These are phyloP conservation scores for Ophiostoma himal-ulmi DNA, from an alignment of 2,329 filamentous ascomycete species.

Conservation along the genomic window DNA sequence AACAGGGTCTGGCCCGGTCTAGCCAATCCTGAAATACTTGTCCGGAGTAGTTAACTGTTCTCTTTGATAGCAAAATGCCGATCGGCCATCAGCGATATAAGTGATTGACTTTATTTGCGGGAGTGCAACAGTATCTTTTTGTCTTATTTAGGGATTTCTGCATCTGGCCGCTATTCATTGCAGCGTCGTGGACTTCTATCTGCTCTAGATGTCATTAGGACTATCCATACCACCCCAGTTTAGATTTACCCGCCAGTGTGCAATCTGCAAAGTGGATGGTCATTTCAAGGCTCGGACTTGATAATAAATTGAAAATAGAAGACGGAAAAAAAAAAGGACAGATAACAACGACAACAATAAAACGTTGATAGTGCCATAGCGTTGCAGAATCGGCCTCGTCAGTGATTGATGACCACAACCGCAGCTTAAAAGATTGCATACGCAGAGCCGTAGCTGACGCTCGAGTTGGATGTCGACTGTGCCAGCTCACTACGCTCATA, in stretches of 20 bases:
- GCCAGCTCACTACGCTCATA: conserved; percentile 84
- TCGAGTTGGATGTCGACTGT: conserved; percentile 62
- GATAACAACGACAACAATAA: neutral
- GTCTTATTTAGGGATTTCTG: neutral
- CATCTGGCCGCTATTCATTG: neutral
- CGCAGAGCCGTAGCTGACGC: conserved; percentile 91
- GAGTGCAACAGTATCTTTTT: neutral
- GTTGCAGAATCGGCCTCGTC: neutral
- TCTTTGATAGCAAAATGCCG: conserved; percentile 2
- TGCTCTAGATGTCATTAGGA: neutral
- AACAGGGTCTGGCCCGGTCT: neutral
- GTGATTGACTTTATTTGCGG: neutral
- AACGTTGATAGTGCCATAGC: neutral
- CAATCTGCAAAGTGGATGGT: neutral
- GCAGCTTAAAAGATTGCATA: conserved; percentile 63
- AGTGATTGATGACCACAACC: neutral
- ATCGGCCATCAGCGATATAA: neutral
- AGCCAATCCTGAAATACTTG: neutral
- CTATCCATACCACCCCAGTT: neutral
- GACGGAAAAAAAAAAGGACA: neutral
- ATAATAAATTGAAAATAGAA: neutral
- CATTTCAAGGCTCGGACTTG: neutral
- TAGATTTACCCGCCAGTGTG: neutral
- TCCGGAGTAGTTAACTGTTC: neutral
- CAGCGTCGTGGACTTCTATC: neutral